Conservation (phyloP, 2,329 filamentous ascomycete genomes). For the Zopfia rhizophila region DNA sequence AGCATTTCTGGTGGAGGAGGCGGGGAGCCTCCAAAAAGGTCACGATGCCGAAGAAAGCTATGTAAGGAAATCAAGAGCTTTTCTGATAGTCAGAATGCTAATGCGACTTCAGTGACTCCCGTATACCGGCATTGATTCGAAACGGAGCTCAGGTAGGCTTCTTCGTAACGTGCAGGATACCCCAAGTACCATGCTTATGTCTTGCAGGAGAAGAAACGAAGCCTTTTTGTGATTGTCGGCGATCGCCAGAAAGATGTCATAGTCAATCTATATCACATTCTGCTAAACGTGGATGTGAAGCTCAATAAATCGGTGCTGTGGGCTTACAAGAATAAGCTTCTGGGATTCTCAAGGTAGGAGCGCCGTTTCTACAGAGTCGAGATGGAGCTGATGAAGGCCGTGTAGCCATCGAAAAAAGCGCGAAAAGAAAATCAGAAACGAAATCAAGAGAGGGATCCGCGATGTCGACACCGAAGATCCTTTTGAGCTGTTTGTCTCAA, state of each 20-base stretch:
- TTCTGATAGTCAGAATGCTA: conserved; percentile 16
- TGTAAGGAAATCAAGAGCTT: conserved; percentile 30
- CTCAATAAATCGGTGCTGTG: conserved; percentile 96
- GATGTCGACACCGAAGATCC: conserved; percentile 93
- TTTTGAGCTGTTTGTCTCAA: conserved; percentile 95
- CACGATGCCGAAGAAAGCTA: conserved; percentile 53
- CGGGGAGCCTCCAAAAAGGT: conserved; percentile 43
- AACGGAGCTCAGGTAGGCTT: conserved; percentile 50
- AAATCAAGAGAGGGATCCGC: conserved; percentile 92
- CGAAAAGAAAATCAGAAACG: conserved; percentile 97
- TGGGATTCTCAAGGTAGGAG: conserved; percentile 82
- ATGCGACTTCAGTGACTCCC: conserved; percentile 42
- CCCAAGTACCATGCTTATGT: conserved; percentile 18
- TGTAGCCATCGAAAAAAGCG: conserved; percentile 91
- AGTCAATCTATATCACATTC: conserved; percentile 92
- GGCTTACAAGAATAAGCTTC: conserved; percentile 98
- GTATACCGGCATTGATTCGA: conserved; percentile 53
- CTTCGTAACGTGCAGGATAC: not conserved
- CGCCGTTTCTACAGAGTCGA: not conserved
- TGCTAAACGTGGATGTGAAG: conserved; percentile 89
- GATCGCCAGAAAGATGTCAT: conserved; percentile 96
- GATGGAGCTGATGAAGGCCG: conserved; percentile 16
- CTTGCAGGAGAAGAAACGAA: conserved; percentile 86
- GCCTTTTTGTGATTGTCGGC: conserved; percentile 96
- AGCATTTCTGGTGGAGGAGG: too few relatives aligned